Base-by-base conservation (phyloP, 345 rosid genomes). In the Hibiscus syriacus region DNA sequence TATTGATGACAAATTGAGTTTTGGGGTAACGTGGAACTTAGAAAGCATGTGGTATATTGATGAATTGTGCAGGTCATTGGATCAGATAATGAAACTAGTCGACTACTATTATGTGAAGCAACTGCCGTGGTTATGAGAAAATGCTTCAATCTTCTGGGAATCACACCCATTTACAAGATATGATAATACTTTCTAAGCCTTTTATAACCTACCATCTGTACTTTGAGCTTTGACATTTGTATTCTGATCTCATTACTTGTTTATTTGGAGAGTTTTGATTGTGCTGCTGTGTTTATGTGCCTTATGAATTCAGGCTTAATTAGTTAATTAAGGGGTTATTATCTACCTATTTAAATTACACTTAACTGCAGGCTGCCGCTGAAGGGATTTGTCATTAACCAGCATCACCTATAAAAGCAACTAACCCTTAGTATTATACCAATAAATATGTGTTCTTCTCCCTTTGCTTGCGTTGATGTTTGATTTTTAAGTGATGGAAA, bases 61-160 rank as follows among this genome's bases (percentile, higher is more conserved):
- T 67, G 64, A 76, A 52, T 49, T 32, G 64, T 43, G 7, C 87
- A 94, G 99, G 99, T 94, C 49, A 82, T 81, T 22, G 96, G 92
- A 25, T 82, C 95, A 19, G 77, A 86, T 0, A 87, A 87, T 77
- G 96, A 94, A 77, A 81, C 88, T 19, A 89, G 98, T 64, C 81
- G 98, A 68, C 85, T 91, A 57, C 73, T 94, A 60, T 79, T 94
- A 9, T 91, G 97, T 55, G 95, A 91, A 85, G 97, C 98, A 63
- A 85, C 97, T 0, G 99, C 97, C 0, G 77, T 78, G 27, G 99
- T 91, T 4, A 94, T 94, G 96, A 58, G 97, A 66, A 85, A 89
- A 81, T 90, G 99, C 83, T 91, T 94, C 73, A 74, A 80, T 68
- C 96, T 50, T 12, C 90, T 91, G 25, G 96, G 98, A 65, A 86